These are phyloP conservation scores for Carex parvula DNA, from an alignment of 176 grass and related monocot species.

Conservation along the genomic window DNA sequence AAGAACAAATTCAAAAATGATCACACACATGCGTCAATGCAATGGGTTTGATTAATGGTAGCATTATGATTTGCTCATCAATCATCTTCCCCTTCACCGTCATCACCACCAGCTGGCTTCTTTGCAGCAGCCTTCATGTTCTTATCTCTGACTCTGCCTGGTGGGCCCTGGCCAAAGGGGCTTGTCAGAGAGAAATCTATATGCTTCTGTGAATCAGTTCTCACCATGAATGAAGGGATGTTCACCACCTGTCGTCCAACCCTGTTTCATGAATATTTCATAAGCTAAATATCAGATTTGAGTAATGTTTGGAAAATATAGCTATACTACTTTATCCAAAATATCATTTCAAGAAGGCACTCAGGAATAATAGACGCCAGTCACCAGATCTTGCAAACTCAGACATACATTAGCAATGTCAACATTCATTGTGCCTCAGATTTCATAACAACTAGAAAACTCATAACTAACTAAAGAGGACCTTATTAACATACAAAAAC, in stretches of 20 bases:
- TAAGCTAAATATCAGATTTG: not conserved
- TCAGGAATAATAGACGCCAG: constrained; percentile 3
- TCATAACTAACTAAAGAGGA: not conserved
- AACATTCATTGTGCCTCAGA: constrained; percentile 25
- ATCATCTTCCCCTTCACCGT: constrained; percentile 58
- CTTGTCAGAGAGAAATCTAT: constrained; percentile 70
- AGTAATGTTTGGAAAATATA: not conserved
- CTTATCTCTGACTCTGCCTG: constrained; percentile 77
- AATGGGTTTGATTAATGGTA: not conserved
- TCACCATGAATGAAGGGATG: constrained; percentile 78
- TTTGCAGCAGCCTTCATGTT: constrained; percentile 45
- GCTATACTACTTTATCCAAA: not conserved
- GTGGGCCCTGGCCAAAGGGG: constrained; percentile 51
- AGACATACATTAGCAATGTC: constrained; percentile 34
- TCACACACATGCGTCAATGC: not conserved
- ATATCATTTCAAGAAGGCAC: not conserved
- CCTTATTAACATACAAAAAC: not conserved
- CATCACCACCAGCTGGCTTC: constrained; percentile 47
- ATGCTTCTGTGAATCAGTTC: constrained; percentile 69
- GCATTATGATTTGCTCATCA: constrained; percentile 17
- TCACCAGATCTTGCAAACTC: constrained; percentile 12
- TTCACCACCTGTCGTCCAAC: constrained; percentile 74
- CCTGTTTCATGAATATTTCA: constrained; percentile 28
- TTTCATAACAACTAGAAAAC: not conserved
- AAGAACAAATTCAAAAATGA: not conserved